Evolutionary conservation across 2,329 filamentous ascomycete genomes (phyloP).

Genomic region (Pyrenochaeta sp.): DNA sequence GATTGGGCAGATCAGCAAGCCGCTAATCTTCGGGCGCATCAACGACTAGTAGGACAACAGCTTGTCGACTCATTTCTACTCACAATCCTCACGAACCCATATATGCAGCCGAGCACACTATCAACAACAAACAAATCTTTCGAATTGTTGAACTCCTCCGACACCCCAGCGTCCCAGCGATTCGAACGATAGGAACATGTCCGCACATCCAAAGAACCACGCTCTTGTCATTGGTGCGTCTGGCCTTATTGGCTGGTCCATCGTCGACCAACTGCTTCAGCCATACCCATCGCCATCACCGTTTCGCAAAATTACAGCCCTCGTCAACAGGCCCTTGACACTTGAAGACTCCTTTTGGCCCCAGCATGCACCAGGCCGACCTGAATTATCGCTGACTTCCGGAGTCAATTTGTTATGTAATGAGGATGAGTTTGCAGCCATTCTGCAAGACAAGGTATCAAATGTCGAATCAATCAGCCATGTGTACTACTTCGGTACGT

Average conservation of each 20-base stretch:
- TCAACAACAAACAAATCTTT: too few species aligned
- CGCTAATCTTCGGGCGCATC: too few species aligned
- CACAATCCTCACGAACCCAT: not conserved
- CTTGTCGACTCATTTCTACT: not conserved
- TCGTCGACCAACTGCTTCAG: constrained; percentile 47
- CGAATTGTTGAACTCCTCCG: too few species aligned
- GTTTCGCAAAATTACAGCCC: constrained; percentile 49
- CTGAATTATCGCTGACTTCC: constrained; percentile 38
- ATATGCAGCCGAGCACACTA: too few species aligned
- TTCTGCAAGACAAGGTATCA: constrained; percentile 37
- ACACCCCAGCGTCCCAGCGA: not conserved
- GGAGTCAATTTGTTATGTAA: constrained; percentile 45
- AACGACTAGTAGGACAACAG: not conserved
- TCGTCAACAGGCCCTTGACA: constrained; percentile 49
- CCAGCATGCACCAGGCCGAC: constrained; percentile 1
- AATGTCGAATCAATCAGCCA: constrained; percentile 43
- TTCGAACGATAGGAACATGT: not conserved
- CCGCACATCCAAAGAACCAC: constrained; percentile 22
- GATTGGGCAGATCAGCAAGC: too few species aligned
- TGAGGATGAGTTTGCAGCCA: constrained; percentile 24
- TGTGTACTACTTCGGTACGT: constrained; percentile 49
- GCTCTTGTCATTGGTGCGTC: constrained; percentile 53
- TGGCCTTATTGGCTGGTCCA: constrained; percentile 53
- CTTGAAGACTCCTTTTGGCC: constrained; percentile 49
- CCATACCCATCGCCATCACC: constrained; percentile 41